Percentiles rank a stretch among this genome's conserved stretches.
phyloP scores from a whole-genome alignment of 1,284 basidiomycete genomes.

The Boletus semigastroideus region DNA sequence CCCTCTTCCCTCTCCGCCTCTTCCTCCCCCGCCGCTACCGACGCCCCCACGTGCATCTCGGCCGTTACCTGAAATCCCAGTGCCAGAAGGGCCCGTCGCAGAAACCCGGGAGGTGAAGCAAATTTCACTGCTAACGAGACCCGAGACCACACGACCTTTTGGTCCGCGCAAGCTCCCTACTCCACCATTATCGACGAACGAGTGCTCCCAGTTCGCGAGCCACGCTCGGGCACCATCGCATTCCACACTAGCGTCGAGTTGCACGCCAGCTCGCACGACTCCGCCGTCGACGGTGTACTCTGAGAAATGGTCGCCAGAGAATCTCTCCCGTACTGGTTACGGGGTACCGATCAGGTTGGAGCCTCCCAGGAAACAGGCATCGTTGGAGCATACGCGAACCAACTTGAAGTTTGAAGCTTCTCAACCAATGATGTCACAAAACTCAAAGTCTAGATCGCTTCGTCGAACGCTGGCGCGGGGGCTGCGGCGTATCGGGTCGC shows the following conservation, averaged over 20 bases:
- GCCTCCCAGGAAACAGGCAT: conserved; percentile 23
- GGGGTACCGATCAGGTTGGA: conserved; percentile 27
- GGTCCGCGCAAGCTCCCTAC: conserved; percentile 36
- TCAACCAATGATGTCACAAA: conserved; percentile 24
- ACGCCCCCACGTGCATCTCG: conserved; percentile 31
- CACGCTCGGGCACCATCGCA: conserved; percentile 25
- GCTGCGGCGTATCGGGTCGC: conserved; percentile 29
- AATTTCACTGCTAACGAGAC: conserved; percentile 11
- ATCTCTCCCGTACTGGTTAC: conserved; percentile 23
- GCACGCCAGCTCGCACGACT: conserved; percentile 34
- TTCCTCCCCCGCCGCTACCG: conserved; percentile 28
- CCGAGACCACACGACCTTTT: conserved; percentile 24
- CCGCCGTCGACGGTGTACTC: conserved; percentile 35
- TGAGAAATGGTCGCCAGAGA: conserved; percentile 31
- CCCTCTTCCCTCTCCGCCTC: conserved; percentile 28
- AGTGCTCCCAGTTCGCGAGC: conserved; percentile 12
- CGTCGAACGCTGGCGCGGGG: conserved; percentile 26
- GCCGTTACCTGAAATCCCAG: conserved; percentile 33
- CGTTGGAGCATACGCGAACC: conserved; percentile 23
- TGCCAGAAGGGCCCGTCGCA: conserved; percentile 10
- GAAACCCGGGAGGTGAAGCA: conserved; percentile 27
- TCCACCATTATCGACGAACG: conserved; percentile 32
- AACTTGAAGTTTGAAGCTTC: conserved; percentile 26
- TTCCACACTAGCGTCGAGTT: conserved; percentile 28
- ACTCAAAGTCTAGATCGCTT: conserved; percentile 24